Conservation (phyloP, 164 flowering plant species). For the Brasenia schreberi region DNA sequence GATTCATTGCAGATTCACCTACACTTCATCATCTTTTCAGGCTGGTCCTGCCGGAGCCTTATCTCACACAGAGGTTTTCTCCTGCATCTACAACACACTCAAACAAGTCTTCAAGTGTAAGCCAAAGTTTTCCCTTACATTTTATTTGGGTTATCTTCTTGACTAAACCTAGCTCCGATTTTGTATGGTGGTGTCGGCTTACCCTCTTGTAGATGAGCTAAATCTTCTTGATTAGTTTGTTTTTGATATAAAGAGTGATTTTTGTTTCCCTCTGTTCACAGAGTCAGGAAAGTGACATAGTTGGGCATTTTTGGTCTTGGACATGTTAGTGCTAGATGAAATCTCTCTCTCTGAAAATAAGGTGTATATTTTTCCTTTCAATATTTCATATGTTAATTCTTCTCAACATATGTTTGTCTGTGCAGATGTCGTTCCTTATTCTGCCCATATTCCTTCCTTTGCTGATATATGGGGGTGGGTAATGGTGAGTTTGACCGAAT, state of each 20-base stretch:
- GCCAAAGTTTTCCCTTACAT: slow-evolving; percentile 9
- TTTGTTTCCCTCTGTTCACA: too few species aligned
- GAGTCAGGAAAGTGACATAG: too few species aligned
- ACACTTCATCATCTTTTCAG: slow-evolving; percentile 19
- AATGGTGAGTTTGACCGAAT: slow-evolving; percentile 37
- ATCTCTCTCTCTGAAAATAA: too few species aligned
- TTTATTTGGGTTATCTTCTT: not conserved
- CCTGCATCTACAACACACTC: slow-evolving; percentile 86
- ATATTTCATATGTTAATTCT: too few species aligned
- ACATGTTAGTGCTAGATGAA: too few species aligned
- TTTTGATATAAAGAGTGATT: not conserved
- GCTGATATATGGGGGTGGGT: slow-evolving; percentile 99
- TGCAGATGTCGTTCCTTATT: slow-evolving; percentile 91
- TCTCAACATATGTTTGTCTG: not conserved
- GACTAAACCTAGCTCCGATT: too few species aligned
- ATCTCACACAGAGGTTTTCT: slow-evolving; percentile 80
- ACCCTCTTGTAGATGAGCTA: too few species aligned
- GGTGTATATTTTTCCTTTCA: too few species aligned
- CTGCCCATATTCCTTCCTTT: slow-evolving; percentile 89
- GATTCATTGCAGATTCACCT: not conserved
- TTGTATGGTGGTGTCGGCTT: too few species aligned
- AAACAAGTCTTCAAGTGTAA: slow-evolving; percentile 79
- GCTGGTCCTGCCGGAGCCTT: slow-evolving; percentile 95
- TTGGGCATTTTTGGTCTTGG: too few species aligned
- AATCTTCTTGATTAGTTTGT: not conserved